A percentile compares a stretch with the other conserved stretches of the same genome.
Conservation (phyloP, 2,329 filamentous ascomycete species). For the Aureobasidium sp. region DNA sequence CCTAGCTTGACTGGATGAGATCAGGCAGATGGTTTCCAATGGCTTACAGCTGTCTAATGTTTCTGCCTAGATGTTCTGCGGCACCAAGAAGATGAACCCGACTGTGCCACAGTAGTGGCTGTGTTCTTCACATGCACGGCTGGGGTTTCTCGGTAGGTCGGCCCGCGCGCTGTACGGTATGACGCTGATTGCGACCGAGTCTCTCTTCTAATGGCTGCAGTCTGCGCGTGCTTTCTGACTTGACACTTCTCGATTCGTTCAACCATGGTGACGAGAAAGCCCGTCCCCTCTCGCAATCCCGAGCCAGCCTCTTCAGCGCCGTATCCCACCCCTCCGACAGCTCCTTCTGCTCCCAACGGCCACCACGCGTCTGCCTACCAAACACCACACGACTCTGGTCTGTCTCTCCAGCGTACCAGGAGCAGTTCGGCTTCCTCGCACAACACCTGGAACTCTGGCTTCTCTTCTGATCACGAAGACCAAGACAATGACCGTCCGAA, state of each 20-base stretch:
- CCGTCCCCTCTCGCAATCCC: constrained; percentile 30
- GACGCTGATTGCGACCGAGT: not conserved
- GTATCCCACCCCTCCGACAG: constrained; percentile 37
- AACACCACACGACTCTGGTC: constrained; percentile 20
- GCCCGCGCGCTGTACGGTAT: not conserved
- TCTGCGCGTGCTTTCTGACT: not conserved
- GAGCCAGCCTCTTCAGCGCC: constrained; percentile 34
- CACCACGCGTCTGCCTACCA: constrained; percentile 8
- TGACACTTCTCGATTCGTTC: not conserved
- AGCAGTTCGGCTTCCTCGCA: constrained; percentile 24
- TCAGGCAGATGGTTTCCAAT: not conserved
- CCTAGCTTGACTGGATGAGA: not conserved
- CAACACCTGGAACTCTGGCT: constrained; percentile 28
- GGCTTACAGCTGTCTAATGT: not conserved
- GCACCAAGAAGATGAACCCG: not conserved
- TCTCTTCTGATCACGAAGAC: constrained; percentile 23
- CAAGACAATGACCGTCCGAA: constrained; percentile 18
- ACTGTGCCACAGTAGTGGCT: not conserved
- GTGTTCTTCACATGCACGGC: not conserved
- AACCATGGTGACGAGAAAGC: constrained; percentile 38
- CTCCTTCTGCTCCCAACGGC: constrained; percentile 19
- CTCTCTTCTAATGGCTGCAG: not conserved
- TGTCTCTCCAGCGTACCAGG: constrained; percentile 11
- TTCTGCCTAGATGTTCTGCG: not conserved
- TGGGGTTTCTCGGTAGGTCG: not conserved